Evolutionary conservation across 2,329 filamentous ascomycete genomes (phyloP), one percentile per base, ranked within the genome.

Genomic region (Hysterium pulicare): DNA sequence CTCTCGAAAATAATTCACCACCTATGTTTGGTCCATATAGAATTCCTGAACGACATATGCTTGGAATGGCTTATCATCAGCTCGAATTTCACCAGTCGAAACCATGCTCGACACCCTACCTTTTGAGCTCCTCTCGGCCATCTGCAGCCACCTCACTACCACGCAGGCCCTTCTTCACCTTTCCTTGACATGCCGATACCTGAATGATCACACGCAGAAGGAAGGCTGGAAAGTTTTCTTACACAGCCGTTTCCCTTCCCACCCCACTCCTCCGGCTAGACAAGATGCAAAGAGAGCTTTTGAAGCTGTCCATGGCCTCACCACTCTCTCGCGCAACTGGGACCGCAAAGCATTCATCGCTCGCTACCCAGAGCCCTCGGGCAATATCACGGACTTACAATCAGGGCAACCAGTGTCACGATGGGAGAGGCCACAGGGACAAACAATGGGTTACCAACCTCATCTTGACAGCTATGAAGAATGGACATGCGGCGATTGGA

Each of bases 381-480:
- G 56, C 8, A 56, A 62, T 56, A 54, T 70, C 56, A 64, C 45
- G 19, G 61, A 48, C 46, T 53, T 69, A 44, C 63, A 63, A n/a
- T 54, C 54, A 2, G 62, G 62, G 49, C 48, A 54, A 20, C 50
- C 53, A 11, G 50, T 39, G 6, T 23, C 59, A 45, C 51, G 58
- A 62, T 67, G 71, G 73, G 58, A 65, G 53, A 63, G 55, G 49
- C 68, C 61, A 41, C 70, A 55, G 47, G 69, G 71, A 1, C 73
- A 71, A 66, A 82, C 70, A 42, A 77, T 83, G 55, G 80, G 80
- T 3, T 84, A 81, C 50, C 74, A 73, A 19, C 80, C 81, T 15
- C 70, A 71, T 32, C 71, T 82, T 36, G 77, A 81, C 53, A 78
- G 76, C 43, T 79, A 79, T 50, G 77, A 81, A 50, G 62, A 67